Conservation (phyloP, 2,329 filamentous ascomycete genomes). For the Fusarium sambucinum region DNA sequence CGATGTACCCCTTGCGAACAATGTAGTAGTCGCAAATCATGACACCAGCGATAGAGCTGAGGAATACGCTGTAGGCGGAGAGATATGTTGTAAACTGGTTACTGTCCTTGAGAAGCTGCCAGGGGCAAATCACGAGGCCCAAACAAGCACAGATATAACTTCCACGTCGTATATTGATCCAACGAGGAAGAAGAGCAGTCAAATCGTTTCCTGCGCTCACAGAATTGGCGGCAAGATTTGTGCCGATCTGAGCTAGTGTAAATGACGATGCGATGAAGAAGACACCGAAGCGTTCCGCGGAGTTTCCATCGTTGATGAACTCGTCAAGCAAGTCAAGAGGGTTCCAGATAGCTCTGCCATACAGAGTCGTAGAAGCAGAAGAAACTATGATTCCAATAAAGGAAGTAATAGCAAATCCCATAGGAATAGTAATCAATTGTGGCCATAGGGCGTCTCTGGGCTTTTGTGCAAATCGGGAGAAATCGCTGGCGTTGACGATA, state of each 20-base stretch:
- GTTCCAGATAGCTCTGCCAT: slow-evolving; percentile 77
- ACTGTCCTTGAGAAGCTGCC: slow-evolving; percentile 77
- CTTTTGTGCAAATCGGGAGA: slow-evolving; percentile 83
- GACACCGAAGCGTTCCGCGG: slow-evolving; percentile 77
- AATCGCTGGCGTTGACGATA: slow-evolving; percentile 86
- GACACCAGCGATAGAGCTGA: slow-evolving; percentile 94
- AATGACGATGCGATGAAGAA: slow-evolving; percentile 80
- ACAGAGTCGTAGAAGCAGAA: slow-evolving; percentile 77
- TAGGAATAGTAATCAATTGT: slow-evolving; percentile 79
- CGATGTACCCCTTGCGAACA: slow-evolving; percentile 84
- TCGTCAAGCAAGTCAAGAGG: slow-evolving; percentile 74
- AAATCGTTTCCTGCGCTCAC: slow-evolving; percentile 86
- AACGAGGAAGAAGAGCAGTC: slow-evolving; percentile 83
- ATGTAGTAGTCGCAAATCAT: slow-evolving; percentile 90
- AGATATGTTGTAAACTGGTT: slow-evolving; percentile 94
- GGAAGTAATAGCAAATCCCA: slow-evolving; percentile 80
- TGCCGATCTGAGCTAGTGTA: slow-evolving; percentile 83
- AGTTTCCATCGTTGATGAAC: slow-evolving; percentile 77
- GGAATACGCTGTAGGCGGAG: slow-evolving; percentile 90
- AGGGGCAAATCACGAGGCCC: slow-evolving; percentile 88
- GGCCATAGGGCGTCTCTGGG: slow-evolving; percentile 83
- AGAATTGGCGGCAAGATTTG: slow-evolving; percentile 89
- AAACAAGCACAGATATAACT: slow-evolving; percentile 86
- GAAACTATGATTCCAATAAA: slow-evolving; percentile 87
- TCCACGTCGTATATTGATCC: slow-evolving; percentile 85